Percentiles rank a stretch among this genome's conserved stretches.
phyloP scores from a whole-genome alignment of 805 yeast genomes.

The Pichia cabralensis region DNA sequence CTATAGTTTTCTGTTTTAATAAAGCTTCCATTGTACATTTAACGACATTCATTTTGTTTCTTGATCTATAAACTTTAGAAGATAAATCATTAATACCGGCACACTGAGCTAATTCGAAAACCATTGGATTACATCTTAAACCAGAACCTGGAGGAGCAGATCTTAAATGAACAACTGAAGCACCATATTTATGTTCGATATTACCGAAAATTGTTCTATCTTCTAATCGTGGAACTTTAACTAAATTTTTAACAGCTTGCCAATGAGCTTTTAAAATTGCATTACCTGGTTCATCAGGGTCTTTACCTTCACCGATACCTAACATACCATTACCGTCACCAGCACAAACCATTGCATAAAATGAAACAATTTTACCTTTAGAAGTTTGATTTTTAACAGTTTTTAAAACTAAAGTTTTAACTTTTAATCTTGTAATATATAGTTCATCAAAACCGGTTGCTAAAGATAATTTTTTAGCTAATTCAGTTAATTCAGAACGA shows the following conservation, averaged over 20 bases:
- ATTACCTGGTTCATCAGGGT: constrained; percentile 60
- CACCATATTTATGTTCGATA: constrained; percentile 75
- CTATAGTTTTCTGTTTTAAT: constrained; percentile 64
- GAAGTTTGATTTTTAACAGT: constrained; percentile 86
- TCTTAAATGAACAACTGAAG: constrained; percentile 70
- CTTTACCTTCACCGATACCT: constrained; percentile 93
- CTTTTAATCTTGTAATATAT: constrained; percentile 50
- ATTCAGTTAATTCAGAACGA: constrained; percentile 22
- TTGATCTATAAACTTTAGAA: constrained; percentile 84
- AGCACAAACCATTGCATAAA: constrained; percentile 76
- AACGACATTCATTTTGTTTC: constrained; percentile 91
- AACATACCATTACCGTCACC: constrained; percentile 92
- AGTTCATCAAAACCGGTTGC: constrained; percentile 58
- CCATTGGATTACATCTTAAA: constrained; percentile 78
- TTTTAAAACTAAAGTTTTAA: constrained; percentile 62
- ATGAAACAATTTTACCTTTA: constrained; percentile 79
- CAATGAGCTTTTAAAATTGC: constrained; percentile 83
- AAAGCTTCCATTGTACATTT: constrained; percentile 86
- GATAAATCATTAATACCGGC: constrained; percentile 91
- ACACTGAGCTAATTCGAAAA: constrained; percentile 83
- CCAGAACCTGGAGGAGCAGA: constrained; percentile 94
- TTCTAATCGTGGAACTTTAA: constrained; percentile 77
- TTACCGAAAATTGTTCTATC: constrained; percentile 85
- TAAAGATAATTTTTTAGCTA: constrained; percentile 45
- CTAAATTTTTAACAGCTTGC: constrained; percentile 84